Evolutionary conservation across 140 eudicot species (phyloP).

Genomic region (Anethum foeniculum): DNA sequence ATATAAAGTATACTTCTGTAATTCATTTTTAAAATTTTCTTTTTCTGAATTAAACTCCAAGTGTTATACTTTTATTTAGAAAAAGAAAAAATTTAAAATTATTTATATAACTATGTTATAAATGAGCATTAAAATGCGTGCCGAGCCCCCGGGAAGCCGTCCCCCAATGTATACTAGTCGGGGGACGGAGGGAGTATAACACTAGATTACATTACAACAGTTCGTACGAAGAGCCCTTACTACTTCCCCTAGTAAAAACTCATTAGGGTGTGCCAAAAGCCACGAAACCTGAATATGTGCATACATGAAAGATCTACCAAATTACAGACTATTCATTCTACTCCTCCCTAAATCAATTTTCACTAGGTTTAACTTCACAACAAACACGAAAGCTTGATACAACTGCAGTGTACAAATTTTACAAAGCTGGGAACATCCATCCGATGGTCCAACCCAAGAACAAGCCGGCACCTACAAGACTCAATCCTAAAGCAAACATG

Average conservation of each 20-base stretch:
- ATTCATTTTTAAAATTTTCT: too few relatives aligned
- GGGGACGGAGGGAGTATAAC: too few relatives aligned
- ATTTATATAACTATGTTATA: too few relatives aligned
- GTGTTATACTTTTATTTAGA: too few relatives aligned
- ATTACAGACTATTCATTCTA: neutral
- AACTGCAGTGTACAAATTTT: neutral
- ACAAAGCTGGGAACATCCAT: constrained; percentile 56
- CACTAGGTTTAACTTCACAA: neutral
- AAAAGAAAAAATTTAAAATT: too few relatives aligned
- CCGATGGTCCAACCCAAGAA: constrained; percentile 83
- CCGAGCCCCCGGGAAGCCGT: too few relatives aligned
- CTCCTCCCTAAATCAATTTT: neutral
- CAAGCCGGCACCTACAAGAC: constrained; percentile 91
- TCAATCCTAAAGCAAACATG: constrained; percentile 68
- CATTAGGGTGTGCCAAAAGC: neutral
- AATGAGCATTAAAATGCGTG: too few relatives aligned
- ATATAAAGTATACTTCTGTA: too few relatives aligned
- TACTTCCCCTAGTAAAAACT: neutral
- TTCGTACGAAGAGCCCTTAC: neutral
- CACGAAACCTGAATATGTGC: constrained; percentile 7
- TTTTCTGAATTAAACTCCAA: too few relatives aligned
- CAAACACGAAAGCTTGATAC: neutral
- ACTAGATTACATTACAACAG: neutral
- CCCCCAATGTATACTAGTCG: too few relatives aligned
- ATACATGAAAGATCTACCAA: constrained; percentile 4